Evolutionary conservation across 768 basidiomycete genomes (phyloP).

Genomic region (Boletus rubescentipes): DNA sequence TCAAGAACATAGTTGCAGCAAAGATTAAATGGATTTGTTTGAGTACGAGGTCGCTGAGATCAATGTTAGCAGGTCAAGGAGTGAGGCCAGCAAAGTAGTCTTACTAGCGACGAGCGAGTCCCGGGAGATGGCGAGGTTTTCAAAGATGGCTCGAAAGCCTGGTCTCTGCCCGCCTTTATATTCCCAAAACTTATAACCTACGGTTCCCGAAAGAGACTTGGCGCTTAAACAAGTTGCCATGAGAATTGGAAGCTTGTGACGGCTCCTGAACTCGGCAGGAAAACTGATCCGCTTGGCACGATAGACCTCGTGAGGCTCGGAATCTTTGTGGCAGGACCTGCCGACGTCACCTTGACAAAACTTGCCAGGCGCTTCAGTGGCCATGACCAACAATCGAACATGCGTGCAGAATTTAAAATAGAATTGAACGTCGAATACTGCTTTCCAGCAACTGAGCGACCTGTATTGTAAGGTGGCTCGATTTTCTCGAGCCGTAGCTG

Average conservation of each 20-base stretch:
- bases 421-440: not conserved
- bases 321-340: not conserved
- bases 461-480: not conserved
- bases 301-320: not conserved
- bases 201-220: not conserved
- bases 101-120: not conserved
- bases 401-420: not conserved
- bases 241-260: not conserved
- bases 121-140: not conserved
- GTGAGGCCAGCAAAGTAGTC: not conserved
- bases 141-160: not conserved
- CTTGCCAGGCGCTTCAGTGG: too few relatives aligned
- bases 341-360: too few relatives aligned
- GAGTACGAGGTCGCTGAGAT: not conserved
- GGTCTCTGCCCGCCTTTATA: slow-evolving; percentile 8
- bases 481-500: too few relatives aligned
- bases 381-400: not conserved
- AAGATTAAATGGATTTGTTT: not conserved
- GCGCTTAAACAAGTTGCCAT: not conserved
- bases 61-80: not conserved
- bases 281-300: not conserved
- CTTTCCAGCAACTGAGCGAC: not conserved
- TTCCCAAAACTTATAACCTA: not conserved
- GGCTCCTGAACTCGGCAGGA: not conserved
- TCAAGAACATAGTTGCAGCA: slow-evolving; percentile 1